Evolutionary conservation across 371 early-diverging fungal genomes (phyloP).

Genomic region (Smittium culicis): DNA sequence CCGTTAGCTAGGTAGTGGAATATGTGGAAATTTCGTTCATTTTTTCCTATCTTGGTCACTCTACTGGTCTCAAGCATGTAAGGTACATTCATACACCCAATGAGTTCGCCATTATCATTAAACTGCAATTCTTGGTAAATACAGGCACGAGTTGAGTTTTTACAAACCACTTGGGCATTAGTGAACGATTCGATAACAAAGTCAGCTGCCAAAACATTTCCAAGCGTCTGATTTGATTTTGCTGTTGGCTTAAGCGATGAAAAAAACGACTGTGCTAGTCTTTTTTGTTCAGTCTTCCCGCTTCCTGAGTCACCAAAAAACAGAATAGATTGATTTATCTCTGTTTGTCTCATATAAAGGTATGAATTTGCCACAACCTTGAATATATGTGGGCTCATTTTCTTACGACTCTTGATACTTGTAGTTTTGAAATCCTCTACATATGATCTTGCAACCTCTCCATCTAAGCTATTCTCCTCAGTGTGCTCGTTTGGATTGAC

Average conservation of each 20-base stretch:
- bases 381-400: conserved; percentile 44
- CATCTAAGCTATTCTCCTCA: conserved; percentile 44
- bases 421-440: conserved; percentile 54
- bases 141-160: conserved; percentile 76
- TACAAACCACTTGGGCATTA: conserved; percentile 47
- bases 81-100: conserved; percentile 70
- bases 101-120: conserved; percentile 62
- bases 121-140: conserved; percentile 79
- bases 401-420: conserved; percentile 17
- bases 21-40: conserved; percentile 78
- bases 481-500: conserved; percentile 26
- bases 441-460: conserved; percentile 52
- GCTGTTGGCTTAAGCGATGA: conserved; percentile 52
- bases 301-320: conserved; percentile 79
- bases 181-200: conserved; percentile 69
- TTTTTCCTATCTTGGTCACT: conserved; percentile 43
- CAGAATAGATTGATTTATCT: conserved; percentile 7
- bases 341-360: conserved; percentile 13
- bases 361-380: conserved; percentile 27
- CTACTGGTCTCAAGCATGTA: conserved; percentile 77
- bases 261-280: conserved; percentile 46
- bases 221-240: conserved; percentile 64
- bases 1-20: conserved; percentile 72
- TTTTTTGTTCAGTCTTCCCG: conserved; percentile 67
- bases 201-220: conserved; percentile 55